Evolutionary conservation across 768 basidiomycete genomes (phyloP), one percentile per base, ranked within the genome.

Genomic region (Serendipita sp.): DNA sequence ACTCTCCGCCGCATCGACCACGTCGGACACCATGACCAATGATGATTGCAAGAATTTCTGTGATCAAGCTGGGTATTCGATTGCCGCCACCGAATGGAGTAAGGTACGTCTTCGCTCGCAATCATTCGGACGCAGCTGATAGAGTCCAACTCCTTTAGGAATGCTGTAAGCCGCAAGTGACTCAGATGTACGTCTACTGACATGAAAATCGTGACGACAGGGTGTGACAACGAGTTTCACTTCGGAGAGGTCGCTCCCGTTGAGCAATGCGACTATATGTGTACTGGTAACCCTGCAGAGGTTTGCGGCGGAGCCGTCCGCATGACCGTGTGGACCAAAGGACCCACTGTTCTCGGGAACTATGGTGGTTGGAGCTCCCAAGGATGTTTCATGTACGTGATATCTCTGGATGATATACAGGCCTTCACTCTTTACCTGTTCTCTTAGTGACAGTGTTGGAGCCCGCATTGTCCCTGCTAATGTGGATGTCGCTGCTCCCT

Each of bases 211-310:
- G 23, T 23, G 23, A 23, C 23, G 23, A 23, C 23, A 60, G 55
- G 16, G 16, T 60, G 55, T 34, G 55, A 60, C 27, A 34, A 60
- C 55, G 55, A 60, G 0, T 36, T 60, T 34, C 27, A 60, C 55
- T 27, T 27, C n/a, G 34, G 27, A 23, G 27, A n/a, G 10, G n/a
- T 31, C 27, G 13, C 36, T 3, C 13, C 40, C 15, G 16, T 18
- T n/a, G 34, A 13, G 16, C n/a, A 43, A 15, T 66, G 65, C 62
- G 62, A 45, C 62, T 52, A 50, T 44, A 34, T 55, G 44, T 66
- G 65, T 45, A 8, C 62, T 15, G 65, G 65, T 10, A 55, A 50
- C 36, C 58, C 64, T 4, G 43, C 62, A 0, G 46, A 63, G 48
- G 40, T 48, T 40, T 66, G 65, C 44, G 65, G 65, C 44, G 55